Conservation (phyloP, 129 eudicot species). For the Chrysanthemum lavandulifolium region DNA sequence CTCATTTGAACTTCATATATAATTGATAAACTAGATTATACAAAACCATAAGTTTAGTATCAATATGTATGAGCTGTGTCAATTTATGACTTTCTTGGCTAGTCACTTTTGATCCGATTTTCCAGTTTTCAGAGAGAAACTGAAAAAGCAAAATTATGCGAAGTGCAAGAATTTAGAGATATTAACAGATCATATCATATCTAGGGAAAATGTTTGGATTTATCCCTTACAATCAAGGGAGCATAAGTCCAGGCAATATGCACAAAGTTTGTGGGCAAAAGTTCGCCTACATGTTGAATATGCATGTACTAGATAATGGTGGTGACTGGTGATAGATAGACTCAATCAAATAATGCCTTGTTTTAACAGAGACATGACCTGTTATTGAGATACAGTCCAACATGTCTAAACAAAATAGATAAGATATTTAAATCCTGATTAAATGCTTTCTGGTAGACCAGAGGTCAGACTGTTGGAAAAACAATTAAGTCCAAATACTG, state of each 20-base stretch:
- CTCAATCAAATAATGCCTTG: no score
- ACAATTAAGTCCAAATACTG: no score
- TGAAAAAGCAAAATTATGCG: no score
- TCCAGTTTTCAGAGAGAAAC: no score
- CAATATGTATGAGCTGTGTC: no score
- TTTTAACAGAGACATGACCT: not conserved
- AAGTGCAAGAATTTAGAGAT: no score
- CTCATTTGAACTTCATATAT: no score
- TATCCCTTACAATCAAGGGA: not conserved
- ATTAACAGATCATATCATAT: no score
- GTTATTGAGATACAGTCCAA: not conserved
- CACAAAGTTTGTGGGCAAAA: not conserved
- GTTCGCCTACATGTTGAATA: not conserved
- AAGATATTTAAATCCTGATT: not conserved
- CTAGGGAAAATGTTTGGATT: not conserved
- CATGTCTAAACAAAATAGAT: not conserved
- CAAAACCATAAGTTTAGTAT: no score
- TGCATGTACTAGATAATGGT: not conserved
- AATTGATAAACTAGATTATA: no score
- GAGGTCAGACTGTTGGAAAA: not conserved
- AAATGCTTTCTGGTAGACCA: not conserved
- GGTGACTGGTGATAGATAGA: not conserved
- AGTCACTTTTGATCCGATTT: no score
- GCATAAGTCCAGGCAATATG: constrained; percentile 6
- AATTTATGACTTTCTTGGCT: no score